Evolutionary conservation across 2,329 filamentous ascomycete species (phyloP).

Genomic region (Colletotrichum caudatum): DNA sequence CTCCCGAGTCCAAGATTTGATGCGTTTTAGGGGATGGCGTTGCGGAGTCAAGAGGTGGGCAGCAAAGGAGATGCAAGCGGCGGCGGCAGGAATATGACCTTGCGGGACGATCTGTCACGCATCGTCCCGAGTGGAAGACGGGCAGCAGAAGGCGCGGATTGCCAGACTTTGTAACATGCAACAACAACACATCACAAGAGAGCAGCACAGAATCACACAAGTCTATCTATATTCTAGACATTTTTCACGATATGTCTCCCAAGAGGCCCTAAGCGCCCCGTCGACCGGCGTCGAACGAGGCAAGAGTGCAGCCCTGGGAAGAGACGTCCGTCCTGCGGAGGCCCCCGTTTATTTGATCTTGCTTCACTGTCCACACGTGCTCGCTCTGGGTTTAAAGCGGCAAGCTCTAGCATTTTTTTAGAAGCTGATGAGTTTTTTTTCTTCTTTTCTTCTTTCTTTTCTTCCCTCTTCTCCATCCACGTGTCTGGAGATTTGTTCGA

Average conservation of each 20-base stretch:
- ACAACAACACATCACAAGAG: background rate
- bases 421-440: constrained; percentile 58
- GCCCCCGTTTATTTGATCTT: constrained; percentile 60
- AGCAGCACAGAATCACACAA: constrained; percentile 37
- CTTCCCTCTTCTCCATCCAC: no score
- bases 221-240: background rate
- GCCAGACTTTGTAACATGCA: background rate
- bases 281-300: constrained; percentile 42
- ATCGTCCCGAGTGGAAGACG: background rate
- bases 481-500: background rate
- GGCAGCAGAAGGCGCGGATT: background rate
- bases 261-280: constrained; percentile 45
- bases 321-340: constrained; percentile 46
- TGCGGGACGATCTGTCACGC: background rate
- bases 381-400: constrained; percentile 67
- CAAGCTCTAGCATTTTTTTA: constrained; percentile 75
- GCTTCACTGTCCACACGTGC: constrained; percentile 79
- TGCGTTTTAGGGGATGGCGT: background rate
- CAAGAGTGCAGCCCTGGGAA: constrained; percentile 42
- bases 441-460: no score
- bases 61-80: background rate
- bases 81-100: background rate
- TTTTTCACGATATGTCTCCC: constrained; percentile 43
- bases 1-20: constrained; percentile 51
- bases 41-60: background rate